phyloP scores from a whole-genome alignment of 1,284 basidiomycete genomes.

The Agroathelia rolfsii region DNA sequence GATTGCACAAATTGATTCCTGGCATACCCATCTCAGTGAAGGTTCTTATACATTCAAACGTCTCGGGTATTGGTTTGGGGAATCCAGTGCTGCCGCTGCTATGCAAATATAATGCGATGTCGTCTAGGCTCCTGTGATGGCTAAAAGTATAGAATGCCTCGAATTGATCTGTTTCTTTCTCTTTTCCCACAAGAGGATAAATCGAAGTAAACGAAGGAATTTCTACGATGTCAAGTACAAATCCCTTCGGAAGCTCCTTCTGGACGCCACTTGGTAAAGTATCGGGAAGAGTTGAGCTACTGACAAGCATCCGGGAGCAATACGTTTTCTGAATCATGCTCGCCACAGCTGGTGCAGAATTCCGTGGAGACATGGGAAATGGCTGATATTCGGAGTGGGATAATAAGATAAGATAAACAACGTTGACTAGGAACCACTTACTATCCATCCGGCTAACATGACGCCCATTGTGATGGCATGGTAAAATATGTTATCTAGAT shows the following conservation, averaged over 20 bases:
- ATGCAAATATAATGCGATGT: constrained; percentile 21
- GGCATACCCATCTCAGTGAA: no score
- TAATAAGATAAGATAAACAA: neutral
- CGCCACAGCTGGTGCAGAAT: constrained; percentile 20
- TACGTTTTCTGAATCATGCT: constrained; percentile 20
- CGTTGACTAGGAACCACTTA: no score
- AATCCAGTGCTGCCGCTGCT: constrained; percentile 30
- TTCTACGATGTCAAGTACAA: constrained; percentile 15
- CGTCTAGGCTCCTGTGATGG: constrained; percentile 13
- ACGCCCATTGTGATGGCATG: constrained; percentile 21
- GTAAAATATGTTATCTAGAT: constrained; percentile 22
- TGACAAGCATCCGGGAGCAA: constrained; percentile 23
- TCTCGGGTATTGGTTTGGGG: constrained; percentile 23
- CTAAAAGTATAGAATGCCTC: constrained; percentile 15
- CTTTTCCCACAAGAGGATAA: constrained; percentile 25
- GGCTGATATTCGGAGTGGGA: no score
- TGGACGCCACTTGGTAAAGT: constrained; percentile 18
- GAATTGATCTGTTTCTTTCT: constrained; percentile 18
- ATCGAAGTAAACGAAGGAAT: constrained; percentile 18
- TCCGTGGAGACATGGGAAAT: constrained; percentile 24
- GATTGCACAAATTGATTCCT: no score
- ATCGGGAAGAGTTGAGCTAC: constrained; percentile 15
- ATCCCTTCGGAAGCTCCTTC: constrained; percentile 9
- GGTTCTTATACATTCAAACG: no score
- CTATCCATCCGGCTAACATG: constrained; percentile 21